Percentiles rank a stretch among this genome's conserved stretches.
Evolutionary conservation across 495 filamentous ascomycete genomes (phyloP).

Genomic region (Penicillium antarcticum): DNA sequence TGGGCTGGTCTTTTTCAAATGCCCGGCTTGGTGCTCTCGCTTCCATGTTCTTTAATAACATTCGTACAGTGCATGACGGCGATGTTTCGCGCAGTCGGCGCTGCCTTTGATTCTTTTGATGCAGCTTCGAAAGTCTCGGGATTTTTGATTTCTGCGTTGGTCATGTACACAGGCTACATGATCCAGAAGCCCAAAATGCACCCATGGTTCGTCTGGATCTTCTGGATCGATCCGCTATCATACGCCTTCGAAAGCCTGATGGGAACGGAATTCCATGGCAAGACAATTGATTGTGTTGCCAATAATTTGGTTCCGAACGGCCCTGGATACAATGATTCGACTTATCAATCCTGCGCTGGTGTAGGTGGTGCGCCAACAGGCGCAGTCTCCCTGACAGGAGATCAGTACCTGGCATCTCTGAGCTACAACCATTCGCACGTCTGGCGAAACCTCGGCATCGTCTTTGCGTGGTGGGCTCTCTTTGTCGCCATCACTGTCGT

Average conservation of each 20-base stretch:
- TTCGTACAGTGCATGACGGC: conserved; percentile 47
- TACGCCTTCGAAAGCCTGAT: conserved; percentile 67
- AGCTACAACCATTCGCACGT: conserved; percentile 35
- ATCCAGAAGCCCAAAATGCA: conserved; percentile 62
- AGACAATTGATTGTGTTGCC: conserved; percentile 39
- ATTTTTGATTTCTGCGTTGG: conserved; percentile 18
- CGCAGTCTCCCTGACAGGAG: conserved; percentile 32
- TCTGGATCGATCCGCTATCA: conserved; percentile 62
- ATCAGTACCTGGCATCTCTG: conserved; percentile 41
- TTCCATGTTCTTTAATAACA: no score
- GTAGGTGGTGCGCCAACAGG: conserved; percentile 43
- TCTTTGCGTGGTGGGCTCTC: conserved; percentile 35
- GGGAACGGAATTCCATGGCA: conserved; percentile 58
- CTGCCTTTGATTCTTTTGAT: conserved; percentile 41
- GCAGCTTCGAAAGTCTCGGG: conserved; percentile 48
- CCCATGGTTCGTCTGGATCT: conserved; percentile 71
- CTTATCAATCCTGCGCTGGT: conserved; percentile 45
- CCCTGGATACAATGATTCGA: conserved; percentile 15
- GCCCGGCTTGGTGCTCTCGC: no score
- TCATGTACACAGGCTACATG: conserved; percentile 56
- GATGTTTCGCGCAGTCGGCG: conserved; percentile 42
- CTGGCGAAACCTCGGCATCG: conserved; percentile 40
- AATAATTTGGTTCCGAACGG: conserved; percentile 38
- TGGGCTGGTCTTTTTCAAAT: no score
- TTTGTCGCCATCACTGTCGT: conserved; percentile 28